A percentile compares a stretch with the other conserved stretches of the same genome.
phyloP scores from a whole-genome alignment of 2,329 filamentous ascomycete genomes.

The Colletotrichum sp. region DNA sequence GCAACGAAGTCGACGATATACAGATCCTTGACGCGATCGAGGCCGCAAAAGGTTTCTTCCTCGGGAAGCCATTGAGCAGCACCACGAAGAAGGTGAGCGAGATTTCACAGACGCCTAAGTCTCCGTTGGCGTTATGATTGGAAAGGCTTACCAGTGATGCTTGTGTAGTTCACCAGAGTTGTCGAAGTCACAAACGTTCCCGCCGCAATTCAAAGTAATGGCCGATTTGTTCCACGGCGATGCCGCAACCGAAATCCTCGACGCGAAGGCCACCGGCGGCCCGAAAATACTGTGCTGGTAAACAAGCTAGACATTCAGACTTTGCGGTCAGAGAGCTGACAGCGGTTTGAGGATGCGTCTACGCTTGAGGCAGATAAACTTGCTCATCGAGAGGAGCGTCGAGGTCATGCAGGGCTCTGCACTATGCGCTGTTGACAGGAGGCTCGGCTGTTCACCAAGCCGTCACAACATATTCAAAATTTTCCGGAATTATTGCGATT shows the following conservation, averaged over 20 bases:
- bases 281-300: conserved; percentile 62
- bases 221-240: conserved; percentile 42
- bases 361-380: conserved; percentile 68
- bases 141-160: not conserved
- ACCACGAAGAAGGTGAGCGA: conserved; percentile 58
- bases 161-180: conserved; percentile 59
- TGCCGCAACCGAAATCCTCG: conserved; percentile 56
- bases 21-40: conserved; percentile 62
- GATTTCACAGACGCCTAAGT: conserved; percentile 22
- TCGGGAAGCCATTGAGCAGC: conserved; percentile 65
- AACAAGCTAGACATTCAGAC: conserved; percentile 56
- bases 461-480: not conserved
- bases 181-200: conserved; percentile 58
- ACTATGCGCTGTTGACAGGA: conserved; percentile 42
- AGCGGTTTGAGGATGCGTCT: conserved; percentile 65
- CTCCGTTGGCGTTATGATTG: not conserved
- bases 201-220: conserved; percentile 68
- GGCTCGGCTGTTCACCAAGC: not conserved
- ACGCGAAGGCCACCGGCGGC: conserved; percentile 59
- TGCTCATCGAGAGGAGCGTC: conserved; percentile 65
- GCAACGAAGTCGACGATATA: conserved; percentile 61
- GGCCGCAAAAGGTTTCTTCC: conserved; percentile 58
- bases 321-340: too few species aligned
- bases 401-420: conserved; percentile 61
- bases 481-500: not conserved